phyloP scores from a whole-genome alignment of 2,329 filamentous ascomycete species.

The Aspergillus hiratsukae region DNA sequence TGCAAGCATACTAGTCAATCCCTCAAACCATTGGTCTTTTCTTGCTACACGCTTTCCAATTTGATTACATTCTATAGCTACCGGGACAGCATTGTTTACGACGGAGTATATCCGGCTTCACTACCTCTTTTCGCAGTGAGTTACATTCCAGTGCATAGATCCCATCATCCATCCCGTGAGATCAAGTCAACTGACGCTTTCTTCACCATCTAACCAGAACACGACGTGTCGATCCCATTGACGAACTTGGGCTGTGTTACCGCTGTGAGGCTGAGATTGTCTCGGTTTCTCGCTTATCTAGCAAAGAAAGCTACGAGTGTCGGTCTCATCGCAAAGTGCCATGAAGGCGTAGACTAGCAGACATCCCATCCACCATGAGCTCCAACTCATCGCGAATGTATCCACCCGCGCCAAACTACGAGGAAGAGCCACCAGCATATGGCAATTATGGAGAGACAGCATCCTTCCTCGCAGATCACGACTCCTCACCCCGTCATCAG shows the following conservation, averaged over 20 bases:
- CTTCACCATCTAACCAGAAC: background rate
- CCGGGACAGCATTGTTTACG: background rate
- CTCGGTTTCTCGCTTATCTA: background rate
- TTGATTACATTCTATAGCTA: background rate
- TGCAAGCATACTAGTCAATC: background rate
- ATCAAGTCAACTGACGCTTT: background rate
- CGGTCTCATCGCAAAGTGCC: background rate
- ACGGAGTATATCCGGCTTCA: background rate
- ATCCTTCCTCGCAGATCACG: constrained; percentile 27
- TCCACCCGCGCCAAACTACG: constrained; percentile 32
- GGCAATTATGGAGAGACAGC: constrained; percentile 26
- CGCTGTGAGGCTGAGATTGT: constrained; percentile 2
- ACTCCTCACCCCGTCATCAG: constrained; percentile 28
- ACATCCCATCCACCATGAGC: constrained; percentile 12
- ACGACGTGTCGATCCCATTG: background rate
- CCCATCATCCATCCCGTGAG: background rate
- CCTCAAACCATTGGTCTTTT: background rate
- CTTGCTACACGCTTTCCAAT: background rate
- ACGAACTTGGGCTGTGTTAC: background rate
- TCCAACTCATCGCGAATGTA: constrained; percentile 21
- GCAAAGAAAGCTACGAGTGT: background rate
- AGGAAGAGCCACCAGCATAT: constrained; percentile 43
- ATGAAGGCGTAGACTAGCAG: background rate
- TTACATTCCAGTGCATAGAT: background rate
- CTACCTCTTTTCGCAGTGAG: background rate